Percentiles rank a stretch among this genome's conserved stretches.
Conservation (phyloP, 176 grass and related monocot species). For the Elymus sibiricus region DNA sequence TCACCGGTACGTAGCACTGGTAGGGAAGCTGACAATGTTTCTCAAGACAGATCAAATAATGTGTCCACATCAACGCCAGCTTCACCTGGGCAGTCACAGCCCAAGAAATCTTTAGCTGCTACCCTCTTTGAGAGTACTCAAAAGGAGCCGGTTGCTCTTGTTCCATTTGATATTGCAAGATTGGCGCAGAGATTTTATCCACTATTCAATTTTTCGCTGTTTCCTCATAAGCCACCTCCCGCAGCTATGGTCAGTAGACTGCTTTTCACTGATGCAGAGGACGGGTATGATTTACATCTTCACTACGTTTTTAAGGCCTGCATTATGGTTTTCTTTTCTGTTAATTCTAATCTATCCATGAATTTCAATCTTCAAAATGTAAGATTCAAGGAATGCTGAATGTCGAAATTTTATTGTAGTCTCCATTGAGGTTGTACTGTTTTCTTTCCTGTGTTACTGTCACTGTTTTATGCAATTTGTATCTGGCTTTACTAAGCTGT, state of each 20-base stretch:
- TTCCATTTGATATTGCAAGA: conserved; percentile 77
- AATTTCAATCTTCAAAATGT: conserved; percentile 24
- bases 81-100: conserved; percentile 48
- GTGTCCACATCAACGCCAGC: conserved; percentile 28
- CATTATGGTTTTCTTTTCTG: not conserved
- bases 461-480: conserved; percentile 20
- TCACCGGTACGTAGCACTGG: conserved; percentile 19
- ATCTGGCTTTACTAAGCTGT: conserved; percentile 16
- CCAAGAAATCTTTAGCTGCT: conserved; percentile 84
- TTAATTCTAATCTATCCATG: conserved; percentile 7
- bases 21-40: conserved; percentile 33
- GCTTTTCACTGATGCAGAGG: conserved; percentile 97
- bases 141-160: conserved; percentile 72
- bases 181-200: conserved; percentile 59
- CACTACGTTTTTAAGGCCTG: not conserved
- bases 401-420: conserved; percentile 14
- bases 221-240: conserved; percentile 84
- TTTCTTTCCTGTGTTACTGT: conserved; percentile 11
- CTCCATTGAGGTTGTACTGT: not conserved
- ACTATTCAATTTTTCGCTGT: conserved; percentile 58
- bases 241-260: conserved; percentile 64
- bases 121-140: conserved; percentile 70
- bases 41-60: conserved; percentile 29
- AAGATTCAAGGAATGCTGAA: conserved; percentile 1
- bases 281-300: conserved; percentile 48